Percentiles rank a stretch among this genome's conserved stretches.
phyloP scores from a whole-genome alignment of 805 yeast genomes.

The Kodamaea nitidulidarum region DNA sequence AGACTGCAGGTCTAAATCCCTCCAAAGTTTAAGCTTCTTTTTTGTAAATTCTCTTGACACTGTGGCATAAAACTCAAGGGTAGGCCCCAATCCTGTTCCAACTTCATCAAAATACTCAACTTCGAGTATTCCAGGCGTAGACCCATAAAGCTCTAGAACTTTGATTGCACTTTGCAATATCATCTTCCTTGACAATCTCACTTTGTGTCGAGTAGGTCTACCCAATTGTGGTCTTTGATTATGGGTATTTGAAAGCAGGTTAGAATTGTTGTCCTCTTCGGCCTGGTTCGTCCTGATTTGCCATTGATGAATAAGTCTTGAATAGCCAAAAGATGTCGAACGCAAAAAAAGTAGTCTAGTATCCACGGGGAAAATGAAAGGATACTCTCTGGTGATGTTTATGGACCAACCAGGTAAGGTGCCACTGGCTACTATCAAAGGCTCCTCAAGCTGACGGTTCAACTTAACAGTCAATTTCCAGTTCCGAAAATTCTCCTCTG shows the following conservation, averaged over 20 bases:
- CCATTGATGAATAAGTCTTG: constrained; percentile 79
- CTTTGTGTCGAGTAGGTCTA: constrained; percentile 71
- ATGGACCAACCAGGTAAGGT: constrained; percentile 83
- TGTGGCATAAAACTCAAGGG: constrained; percentile 83
- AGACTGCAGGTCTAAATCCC: constrained; percentile 25
- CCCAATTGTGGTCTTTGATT: constrained; percentile 52
- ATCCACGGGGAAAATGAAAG: constrained; percentile 82
- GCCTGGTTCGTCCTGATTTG: constrained; percentile 44
- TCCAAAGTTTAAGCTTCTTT: constrained; percentile 64
- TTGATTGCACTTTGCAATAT: constrained; percentile 75
- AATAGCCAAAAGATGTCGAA: constrained; percentile 87
- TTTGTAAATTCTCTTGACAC: constrained; percentile 73
- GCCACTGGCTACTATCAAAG: constrained; percentile 81
- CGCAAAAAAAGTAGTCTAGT: constrained; percentile 74
- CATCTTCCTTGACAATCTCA: constrained; percentile 67
- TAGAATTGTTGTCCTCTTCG: constrained; percentile 26
- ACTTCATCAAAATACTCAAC: constrained; percentile 86
- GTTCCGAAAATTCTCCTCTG: constrained; percentile 50
- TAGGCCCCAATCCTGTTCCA: constrained; percentile 97
- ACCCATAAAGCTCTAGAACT: constrained; percentile 69
- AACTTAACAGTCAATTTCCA: constrained; percentile 83
- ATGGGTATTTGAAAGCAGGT: constrained; percentile 1
- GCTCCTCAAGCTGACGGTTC: constrained; percentile 84
- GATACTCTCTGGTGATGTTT: constrained; percentile 64
- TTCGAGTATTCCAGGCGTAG: constrained; percentile 77